Evolutionary conservation across 805 yeast genomes (phyloP), one percentile per base, ranked within the genome.

Genomic region (Sugiyamaella americana): DNA sequence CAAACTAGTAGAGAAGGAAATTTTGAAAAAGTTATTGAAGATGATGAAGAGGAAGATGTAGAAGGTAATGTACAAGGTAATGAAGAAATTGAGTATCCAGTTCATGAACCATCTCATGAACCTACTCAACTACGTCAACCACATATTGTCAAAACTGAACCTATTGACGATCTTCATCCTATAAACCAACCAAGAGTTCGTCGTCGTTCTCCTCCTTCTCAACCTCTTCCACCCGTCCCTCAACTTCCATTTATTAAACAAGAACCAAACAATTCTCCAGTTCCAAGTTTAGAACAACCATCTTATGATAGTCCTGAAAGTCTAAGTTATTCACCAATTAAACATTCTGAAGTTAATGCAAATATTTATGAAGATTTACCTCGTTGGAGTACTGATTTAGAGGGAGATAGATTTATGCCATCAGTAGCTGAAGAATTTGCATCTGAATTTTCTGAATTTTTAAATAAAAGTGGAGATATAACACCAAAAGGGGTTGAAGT

Each of bases 391-490:
- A 13, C 8, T 8, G 37, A 11, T 35, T 11, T 35, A 6, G 24
- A 18, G 4, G n/a, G 6, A 11, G 17, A 30, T 17, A 26, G 50
- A n/a, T 46, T 24, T 16, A 22, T 46, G 44, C 43, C 53, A 3
- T 45, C 52, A 5, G 48, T 52, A 18, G 51, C 46, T 20, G 43
- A 48, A 8, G 54, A 51, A 24, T 53, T 53, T 45, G 51, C 53
- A n/a, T 44, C 54, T 1, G 51, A 51, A 26, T 53, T 51, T 18
- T 44, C 53, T 8, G 51, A 50, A 6, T 16, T 35, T 6, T 11
- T 35, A 21, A 17, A 8, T 13, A 35, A 35, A 21, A 35, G 20
- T 13, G 10, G 20, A 18, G 20, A 35, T 8, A 6, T 17, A 6
- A 35, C 20, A 13, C 20, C 37, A 13, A 13, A 10, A 5, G n/a